phyloP scores from a whole-genome alignment of 768 basidiomycete genomes.

The Boletus patriciae region DNA sequence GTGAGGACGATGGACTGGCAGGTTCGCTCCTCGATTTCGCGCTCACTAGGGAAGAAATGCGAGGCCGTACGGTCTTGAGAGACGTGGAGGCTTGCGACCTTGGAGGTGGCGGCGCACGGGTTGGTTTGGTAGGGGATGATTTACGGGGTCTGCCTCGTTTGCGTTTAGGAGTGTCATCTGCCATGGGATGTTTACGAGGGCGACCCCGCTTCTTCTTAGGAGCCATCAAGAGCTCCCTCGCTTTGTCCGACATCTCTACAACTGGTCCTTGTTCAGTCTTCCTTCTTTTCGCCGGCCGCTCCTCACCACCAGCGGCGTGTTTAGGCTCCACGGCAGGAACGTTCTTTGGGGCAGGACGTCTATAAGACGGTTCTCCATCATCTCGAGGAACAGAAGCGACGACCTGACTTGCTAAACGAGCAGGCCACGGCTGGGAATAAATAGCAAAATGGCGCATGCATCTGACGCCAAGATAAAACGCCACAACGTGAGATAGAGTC shows the following conservation, averaged over 20 bases:
- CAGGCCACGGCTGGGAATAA: conserved; percentile 71
- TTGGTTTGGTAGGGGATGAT: conserved; percentile 20
- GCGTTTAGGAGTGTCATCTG: conserved; percentile 33
- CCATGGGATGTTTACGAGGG: conserved; percentile 36
- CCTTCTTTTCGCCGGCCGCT: conserved; percentile 48
- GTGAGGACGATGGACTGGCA: conserved; percentile 26
- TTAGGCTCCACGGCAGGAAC: conserved; percentile 56
- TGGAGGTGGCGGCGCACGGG: conserved; percentile 9
- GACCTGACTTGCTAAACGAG: conserved; percentile 50
- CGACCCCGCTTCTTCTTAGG: conserved; percentile 36
- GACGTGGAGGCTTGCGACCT: conserved; percentile 12
- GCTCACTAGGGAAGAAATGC: conserved; percentile 20
- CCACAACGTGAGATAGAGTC: conserved; percentile 14
- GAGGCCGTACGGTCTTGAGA: conserved; percentile 12
- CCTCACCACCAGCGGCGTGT: conserved; percentile 44
- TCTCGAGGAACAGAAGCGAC: conserved; percentile 50
- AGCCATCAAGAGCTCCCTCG: conserved; percentile 32
- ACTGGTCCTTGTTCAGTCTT: conserved; percentile 42
- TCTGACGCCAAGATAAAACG: conserved; percentile 38
- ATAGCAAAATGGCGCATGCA: conserved; percentile 82
- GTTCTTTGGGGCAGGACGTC: conserved; percentile 52
- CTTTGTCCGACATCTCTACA: conserved; percentile 35
- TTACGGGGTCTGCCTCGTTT: conserved; percentile 38
- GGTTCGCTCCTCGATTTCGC: conserved; percentile 23
- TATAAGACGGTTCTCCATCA: conserved; percentile 39